These are phyloP conservation scores for Sugiyamaella floridensis DNA, from an alignment of 805 yeast genomes.

Conservation along the genomic window DNA sequence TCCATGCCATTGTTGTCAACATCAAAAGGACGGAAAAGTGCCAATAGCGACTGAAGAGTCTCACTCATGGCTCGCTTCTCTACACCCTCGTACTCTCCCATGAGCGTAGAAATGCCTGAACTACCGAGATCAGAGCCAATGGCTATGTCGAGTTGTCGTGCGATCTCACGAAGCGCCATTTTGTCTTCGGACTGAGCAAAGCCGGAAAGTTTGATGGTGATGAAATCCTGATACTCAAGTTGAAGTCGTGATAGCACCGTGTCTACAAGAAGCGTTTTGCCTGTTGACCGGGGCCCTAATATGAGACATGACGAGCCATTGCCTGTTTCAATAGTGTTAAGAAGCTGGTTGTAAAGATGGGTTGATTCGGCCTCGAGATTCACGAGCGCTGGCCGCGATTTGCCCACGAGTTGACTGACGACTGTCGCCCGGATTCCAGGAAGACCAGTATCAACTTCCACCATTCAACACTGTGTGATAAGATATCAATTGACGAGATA, in stretches of 20 bases:
- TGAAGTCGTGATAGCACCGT: conserved; percentile 45
- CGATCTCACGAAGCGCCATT: conserved; percentile 77
- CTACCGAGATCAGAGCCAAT: conserved; percentile 13
- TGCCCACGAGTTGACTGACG: neutral
- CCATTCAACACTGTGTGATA: neutral
- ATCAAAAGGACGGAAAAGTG: conserved; percentile 19
- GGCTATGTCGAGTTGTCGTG: conserved; percentile 62
- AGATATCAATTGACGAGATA: neutral
- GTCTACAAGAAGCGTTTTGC: conserved; percentile 62
- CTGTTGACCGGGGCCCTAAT: conserved; percentile 74
- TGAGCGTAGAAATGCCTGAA: conserved; percentile 18
- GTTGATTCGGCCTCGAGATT: neutral
- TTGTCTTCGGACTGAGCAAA: conserved; percentile 65
- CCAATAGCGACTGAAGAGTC: conserved; percentile 24
- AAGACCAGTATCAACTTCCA: neutral
- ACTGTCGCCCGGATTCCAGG: neutral
- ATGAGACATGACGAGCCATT: conserved; percentile 79
- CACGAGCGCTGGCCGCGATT: neutral
- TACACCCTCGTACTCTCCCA: conserved; percentile 20
- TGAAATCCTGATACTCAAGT: conserved; percentile 41
- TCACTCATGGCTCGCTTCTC: conserved; percentile 28
- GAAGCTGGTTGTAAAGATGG: neutral
- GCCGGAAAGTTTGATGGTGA: conserved; percentile 63
- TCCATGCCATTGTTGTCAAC: conserved; percentile 25
- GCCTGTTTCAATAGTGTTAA: conserved; percentile 44